Base-by-base conservation (phyloP, 2,329 filamentous ascomycete species). In the Ramularia endophylla region DNA sequence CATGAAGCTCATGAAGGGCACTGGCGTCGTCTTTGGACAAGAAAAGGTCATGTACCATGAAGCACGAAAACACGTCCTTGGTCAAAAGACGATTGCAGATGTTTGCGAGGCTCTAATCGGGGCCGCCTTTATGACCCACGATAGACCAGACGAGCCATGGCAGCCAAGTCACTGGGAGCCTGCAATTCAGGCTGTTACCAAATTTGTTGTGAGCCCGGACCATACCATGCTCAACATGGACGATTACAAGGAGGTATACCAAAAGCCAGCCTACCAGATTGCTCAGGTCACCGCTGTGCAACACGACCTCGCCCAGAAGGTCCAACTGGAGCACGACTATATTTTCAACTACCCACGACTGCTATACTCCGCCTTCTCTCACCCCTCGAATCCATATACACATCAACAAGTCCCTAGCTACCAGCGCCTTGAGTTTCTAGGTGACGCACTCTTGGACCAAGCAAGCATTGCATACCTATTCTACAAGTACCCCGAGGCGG, bases 21-120 rank as follows among this genome's bases (percentile, higher is more conserved):
- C 54, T n/a, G 55, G 54, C 29, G 54, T 51, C 13, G 40, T 51
- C 36, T 60, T 57, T 35, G 57, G 58, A 17, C 50, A 57, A 32
- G 77, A 72, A 45, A 71, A 67, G 43, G 70, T 53, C 20, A 53
- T 48, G 29, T 49, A 40, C 16, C 52, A 52, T 28, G 63, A 69
- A 8, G 69, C 66, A 18, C 63, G 68, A 5, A 73, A 66, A 8
- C 89, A 95, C 57, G 69, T 67, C 0, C 74, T 98, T 2, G 82
- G 81, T 1, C 85, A 95, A 64, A 98, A 98, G 68, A 62, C 61
- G 0, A 61, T 63, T 33, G 90, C 92, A 3, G 92, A 97, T 63
- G 88, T 97, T 1, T 95, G 87, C 46, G 92, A 97, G 61, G 90
- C 92, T 0, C 67, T 95, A 42, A 97, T 98, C 35, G 92, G 90